A percentile compares a stretch with the other conserved stretches of the same genome.
Evolutionary conservation across 78 protist genomes (phyloP).

Genomic region (Monocercomonoides exilis): DNA sequence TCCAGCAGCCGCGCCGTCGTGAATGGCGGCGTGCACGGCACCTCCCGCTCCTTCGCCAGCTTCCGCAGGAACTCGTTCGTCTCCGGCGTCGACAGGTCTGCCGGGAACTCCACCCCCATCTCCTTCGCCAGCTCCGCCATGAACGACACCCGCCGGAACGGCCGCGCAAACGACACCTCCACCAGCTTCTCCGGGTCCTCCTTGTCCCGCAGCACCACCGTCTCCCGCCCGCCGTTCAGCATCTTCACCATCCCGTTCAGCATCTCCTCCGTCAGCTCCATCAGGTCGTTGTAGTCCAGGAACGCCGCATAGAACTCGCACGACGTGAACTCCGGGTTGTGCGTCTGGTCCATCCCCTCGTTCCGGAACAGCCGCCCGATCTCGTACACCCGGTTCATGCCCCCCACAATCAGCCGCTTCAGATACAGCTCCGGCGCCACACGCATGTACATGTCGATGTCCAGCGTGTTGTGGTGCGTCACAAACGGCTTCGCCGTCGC

Average conservation of each 20-base stretch:
- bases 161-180: constrained; percentile 93
- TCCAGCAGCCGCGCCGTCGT: constrained; percentile 95
- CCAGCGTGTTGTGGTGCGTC: constrained; percentile 94
- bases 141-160: constrained; percentile 83
- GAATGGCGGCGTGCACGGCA: constrained; percentile 80
- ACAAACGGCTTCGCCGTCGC: constrained; percentile 97
- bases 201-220: not conserved
- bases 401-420: constrained; percentile 95
- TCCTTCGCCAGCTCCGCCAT: constrained; percentile 63
- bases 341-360: constrained; percentile 95
- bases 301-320: constrained; percentile 99
- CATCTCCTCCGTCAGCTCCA: constrained; percentile 81
- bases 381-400: constrained; percentile 98
- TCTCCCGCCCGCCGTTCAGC: not conserved
- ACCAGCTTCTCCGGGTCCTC: not conserved
- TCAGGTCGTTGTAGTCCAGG: constrained; percentile 97
- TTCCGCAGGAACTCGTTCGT: constrained; percentile 53
- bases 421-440: constrained; percentile 99
- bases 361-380: constrained; percentile 98
- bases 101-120: constrained; percentile 47
- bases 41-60: constrained; percentile 44
- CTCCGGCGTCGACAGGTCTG: constrained; percentile 11
- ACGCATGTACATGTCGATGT: constrained; percentile 87
- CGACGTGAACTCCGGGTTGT: constrained; percentile 99
- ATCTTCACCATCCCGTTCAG: not conserved